Conservation (phyloP, 176 grass and related monocot genomes). For the Melocanna baccifera region DNA sequence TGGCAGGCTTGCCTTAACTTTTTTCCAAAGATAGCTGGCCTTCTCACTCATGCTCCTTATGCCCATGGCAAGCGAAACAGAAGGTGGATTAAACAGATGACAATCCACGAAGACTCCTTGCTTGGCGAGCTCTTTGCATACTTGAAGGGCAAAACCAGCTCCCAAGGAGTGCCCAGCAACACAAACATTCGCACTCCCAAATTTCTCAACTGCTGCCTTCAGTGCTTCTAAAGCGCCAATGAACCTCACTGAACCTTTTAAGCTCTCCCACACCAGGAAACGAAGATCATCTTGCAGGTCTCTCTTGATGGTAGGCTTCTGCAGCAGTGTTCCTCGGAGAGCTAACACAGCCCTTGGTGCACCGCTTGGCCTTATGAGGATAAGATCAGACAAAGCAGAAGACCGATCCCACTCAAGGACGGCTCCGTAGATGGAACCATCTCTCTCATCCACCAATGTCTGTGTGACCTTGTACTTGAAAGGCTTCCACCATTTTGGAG, state of each 20-base stretch:
- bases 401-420: slow-evolving; percentile 82
- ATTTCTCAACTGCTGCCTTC: slow-evolving; percentile 48
- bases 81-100: slow-evolving; percentile 91
- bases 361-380: slow-evolving; percentile 67
- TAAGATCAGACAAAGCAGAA: slow-evolving; percentile 67
- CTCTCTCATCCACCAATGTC: slow-evolving; percentile 73
- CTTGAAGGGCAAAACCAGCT: slow-evolving; percentile 75
- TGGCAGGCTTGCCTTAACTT: slow-evolving; percentile 52
- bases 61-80: slow-evolving; percentile 83
- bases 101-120: slow-evolving; percentile 79
- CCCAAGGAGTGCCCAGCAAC: slow-evolving; percentile 78
- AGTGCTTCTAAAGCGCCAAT: slow-evolving; percentile 59
- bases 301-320: slow-evolving; percentile 67
- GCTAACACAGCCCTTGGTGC: slow-evolving; percentile 70
- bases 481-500: slow-evolving; percentile 87
- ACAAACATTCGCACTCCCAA: slow-evolving; percentile 63
- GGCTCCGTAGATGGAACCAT: slow-evolving; percentile 81
- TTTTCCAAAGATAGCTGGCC: slow-evolving; percentile 67
- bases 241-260: slow-evolving; percentile 79
- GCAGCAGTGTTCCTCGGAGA: slow-evolving; percentile 75
- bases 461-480: slow-evolving; percentile 83
- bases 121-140: slow-evolving; percentile 80
- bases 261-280: slow-evolving; percentile 77
- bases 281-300: slow-evolving; percentile 85
- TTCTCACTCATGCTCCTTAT: slow-evolving; percentile 75